phyloP scores from a whole-genome alignment of 352 stramenopile genomes.

The Proteromonas lacertae region DNA sequence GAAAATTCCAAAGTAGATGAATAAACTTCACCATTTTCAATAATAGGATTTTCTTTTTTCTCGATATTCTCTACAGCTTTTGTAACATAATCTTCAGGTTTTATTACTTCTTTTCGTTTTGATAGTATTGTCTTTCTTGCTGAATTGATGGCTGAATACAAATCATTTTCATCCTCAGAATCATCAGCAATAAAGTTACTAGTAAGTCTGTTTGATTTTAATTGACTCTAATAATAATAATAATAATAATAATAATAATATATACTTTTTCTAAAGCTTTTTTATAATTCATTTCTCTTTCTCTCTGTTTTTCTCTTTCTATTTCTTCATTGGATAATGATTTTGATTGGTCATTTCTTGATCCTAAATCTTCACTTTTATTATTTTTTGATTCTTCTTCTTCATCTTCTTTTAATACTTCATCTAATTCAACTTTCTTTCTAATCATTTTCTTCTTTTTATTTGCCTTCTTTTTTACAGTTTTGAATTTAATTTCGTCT shows the following conservation, averaged over 20 bases:
- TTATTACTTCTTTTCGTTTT: no score
- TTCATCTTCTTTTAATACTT: conserved; percentile 4
- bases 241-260: no score
- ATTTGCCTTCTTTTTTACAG: conserved; percentile 26
- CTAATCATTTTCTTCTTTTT: conserved; percentile 22
- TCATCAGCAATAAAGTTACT: conserved; percentile 15
- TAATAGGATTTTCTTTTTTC: background rate
- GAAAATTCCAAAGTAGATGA: background rate
- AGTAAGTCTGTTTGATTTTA: no score
- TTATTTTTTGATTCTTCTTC: background rate
- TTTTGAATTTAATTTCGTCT: conserved; percentile 17
- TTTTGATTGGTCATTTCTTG: conserved; percentile 1
- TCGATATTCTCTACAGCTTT: background rate
- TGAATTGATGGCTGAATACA: conserved; percentile 22
- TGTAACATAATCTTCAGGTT: background rate
- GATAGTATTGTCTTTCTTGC: no score
- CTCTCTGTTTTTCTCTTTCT: background rate
- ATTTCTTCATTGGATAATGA: background rate
- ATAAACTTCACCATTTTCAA: background rate
- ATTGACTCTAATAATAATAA: no score
- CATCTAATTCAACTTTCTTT: conserved; percentile 7
- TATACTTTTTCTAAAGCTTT: no score
- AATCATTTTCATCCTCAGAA: conserved; percentile 26
- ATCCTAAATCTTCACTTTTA: no score
- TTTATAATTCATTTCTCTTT: conserved; percentile 1